Evolutionary conservation across 176 grass and related monocot genomes (phyloP), one percentile per base, ranked within the genome.

Genomic region (Carex myosuroides): DNA sequence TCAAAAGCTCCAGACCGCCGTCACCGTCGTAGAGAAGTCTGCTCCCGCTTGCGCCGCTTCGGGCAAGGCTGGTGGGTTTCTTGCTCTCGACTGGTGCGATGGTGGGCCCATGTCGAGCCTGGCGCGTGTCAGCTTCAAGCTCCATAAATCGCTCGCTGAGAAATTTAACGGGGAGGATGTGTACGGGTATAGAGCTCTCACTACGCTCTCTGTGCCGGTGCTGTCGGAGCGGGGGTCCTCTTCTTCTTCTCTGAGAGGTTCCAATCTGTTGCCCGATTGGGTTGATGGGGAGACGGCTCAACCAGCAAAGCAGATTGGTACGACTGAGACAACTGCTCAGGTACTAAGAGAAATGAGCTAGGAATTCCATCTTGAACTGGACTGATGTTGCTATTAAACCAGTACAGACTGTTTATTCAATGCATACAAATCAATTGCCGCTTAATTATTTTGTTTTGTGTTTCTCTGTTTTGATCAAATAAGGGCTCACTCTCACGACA

Each of bases 71-170:
- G 92, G 91, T 32, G 91, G 92, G 5, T 95, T 98, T 87, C 92
- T 98, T 41, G 91, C 95, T 29, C 92, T 98, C 64, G 95, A 95
- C 83, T 98, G 95, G 95, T 90, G 88, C 79, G 95, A 98, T 72
- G 87, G 83, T 61, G 87, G 88, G 13, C 89, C 91, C 3, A 8
- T 98, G 41, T 90, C 88, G 4, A 33, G 50, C 35, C 91, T 95
- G 54, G 95, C 91, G 8, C 92, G 92, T 18, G 89, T 88, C 64
- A 93, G 90, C 88, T 98, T 91, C 76, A 50, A 63, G 52, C 92
- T 93, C 39, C 95, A 98, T 86, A 85, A 60, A 70, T 87, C 89
- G 79, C 92, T 94, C 80, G 79, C 95, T 42, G 77, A 77, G 41
- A 56, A 84, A 39, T 85, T 94, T 64, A 84, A 89, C 79, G 92